These are phyloP conservation scores for Cardamine occulta DNA, from an alignment of 345 rosid species.

Conservation along the genomic window DNA sequence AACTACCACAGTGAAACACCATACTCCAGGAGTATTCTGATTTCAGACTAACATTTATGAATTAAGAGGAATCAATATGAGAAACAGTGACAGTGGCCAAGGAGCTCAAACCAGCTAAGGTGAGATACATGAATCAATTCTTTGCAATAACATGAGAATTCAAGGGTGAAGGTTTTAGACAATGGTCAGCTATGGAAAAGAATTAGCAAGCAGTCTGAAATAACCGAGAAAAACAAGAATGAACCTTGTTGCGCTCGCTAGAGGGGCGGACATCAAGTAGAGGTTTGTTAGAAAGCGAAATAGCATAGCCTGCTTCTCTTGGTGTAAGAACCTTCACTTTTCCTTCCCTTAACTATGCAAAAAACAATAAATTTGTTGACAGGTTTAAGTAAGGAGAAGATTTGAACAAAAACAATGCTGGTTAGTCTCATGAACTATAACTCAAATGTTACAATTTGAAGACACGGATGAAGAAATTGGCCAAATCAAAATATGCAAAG, in stretches of 20 bases:
- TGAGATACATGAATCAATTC: background rate
- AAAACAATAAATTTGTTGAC: background rate
- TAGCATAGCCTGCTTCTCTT: constrained; percentile 89
- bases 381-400: background rate
- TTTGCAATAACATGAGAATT: background rate
- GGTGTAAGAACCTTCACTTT: constrained; percentile 84
- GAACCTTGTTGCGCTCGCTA: constrained; percentile 70
- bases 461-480: background rate
- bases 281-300: constrained; percentile 80
- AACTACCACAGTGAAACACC: background rate
- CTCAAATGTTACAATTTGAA: background rate
- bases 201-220: background rate
- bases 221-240: background rate
- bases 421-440: background rate
- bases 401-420: constrained; percentile 1
- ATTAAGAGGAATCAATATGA: constrained; percentile 1
- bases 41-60: background rate
- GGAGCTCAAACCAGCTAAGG: background rate
- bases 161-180: background rate
- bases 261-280: constrained; percentile 88
- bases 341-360: constrained; percentile 73
- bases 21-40: background rate
- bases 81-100: no score
- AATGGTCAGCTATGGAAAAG: constrained; percentile 6
- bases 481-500: background rate